A percentile compares a stretch with the other conserved stretches of the same genome.
phyloP scores from a whole-genome alignment of 2,329 filamentous ascomycete genomes.

The Botrytis porri region DNA sequence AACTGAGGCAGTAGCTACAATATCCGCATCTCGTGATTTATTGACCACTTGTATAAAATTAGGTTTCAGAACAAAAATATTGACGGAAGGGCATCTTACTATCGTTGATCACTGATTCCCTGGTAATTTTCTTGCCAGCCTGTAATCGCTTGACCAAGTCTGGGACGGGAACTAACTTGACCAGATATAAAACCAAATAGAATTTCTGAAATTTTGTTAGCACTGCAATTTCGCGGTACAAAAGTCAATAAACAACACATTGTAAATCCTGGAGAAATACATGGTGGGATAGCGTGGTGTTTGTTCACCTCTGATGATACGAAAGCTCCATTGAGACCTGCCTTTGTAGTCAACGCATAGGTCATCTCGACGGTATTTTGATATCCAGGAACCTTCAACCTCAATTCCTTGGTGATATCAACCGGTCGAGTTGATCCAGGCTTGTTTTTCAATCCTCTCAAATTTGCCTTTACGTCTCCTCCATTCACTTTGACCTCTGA shows the following conservation, averaged over 20 bases:
- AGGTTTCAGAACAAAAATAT: not conserved
- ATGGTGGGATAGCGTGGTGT: conserved; percentile 24
- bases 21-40: conserved; percentile 81
- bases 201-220: conserved; percentile 56
- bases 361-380: conserved; percentile 79
- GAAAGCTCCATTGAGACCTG: conserved; percentile 42
- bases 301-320: conserved; percentile 20
- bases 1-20: conserved; percentile 82
- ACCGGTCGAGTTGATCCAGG: conserved; percentile 91
- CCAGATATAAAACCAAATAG: conserved; percentile 71
- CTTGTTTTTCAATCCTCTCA: conserved; percentile 93
- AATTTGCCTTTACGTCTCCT: conserved; percentile 85
- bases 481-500: conserved; percentile 89
- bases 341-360: conserved; percentile 89
- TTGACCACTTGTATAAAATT: conserved; percentile 61
- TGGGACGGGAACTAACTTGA: conserved; percentile 67
- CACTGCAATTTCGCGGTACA: not conserved
- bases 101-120: conserved; percentile 77
- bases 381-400: conserved; percentile 65
- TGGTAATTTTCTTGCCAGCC: conserved; percentile 68
- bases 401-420: conserved; percentile 78
- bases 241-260: not conserved
- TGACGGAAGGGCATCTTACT: conserved; percentile 52
- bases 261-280: conserved; percentile 18
- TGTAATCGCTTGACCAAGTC: conserved; percentile 68